phyloP scores from a whole-genome alignment of 495 filamentous ascomycete species.

The Symbiotaphrina buchneri region DNA sequence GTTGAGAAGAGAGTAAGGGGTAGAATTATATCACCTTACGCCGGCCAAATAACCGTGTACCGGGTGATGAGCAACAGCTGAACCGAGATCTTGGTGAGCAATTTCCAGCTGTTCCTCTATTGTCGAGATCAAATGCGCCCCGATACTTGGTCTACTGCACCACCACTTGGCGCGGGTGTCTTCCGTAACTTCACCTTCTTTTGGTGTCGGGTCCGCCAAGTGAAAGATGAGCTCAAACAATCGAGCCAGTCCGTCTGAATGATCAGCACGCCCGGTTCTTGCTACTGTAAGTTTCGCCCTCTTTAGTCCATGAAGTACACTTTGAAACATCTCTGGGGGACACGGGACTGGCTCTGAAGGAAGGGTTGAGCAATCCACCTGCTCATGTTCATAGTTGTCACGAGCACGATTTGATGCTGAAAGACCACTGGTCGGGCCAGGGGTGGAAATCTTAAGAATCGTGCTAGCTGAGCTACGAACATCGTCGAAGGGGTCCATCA shows the following conservation, averaged over 20 bases:
- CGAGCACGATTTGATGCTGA: too few species aligned
- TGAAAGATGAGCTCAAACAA: conserved; percentile 11
- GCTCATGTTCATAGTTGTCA: too few species aligned
- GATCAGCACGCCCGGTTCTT: conserved; percentile 65
- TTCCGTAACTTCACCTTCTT: background rate
- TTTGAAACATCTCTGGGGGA: too few species aligned
- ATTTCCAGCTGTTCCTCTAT: conserved; percentile 33
- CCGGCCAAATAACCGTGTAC: conserved; percentile 50
- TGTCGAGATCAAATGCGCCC: conserved; percentile 19
- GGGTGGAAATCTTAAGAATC: conserved; percentile 27
- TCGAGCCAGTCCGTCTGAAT: conserved; percentile 66
- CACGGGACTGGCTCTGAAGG: too few species aligned
- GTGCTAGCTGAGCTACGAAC: conserved; percentile 42
- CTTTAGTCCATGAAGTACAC: too few species aligned
- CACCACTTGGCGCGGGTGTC: background rate
- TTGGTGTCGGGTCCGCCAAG: background rate
- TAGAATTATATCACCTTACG: conserved; percentile 22
- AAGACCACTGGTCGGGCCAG: conserved; percentile 6
- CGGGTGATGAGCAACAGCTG: conserved; percentile 37
- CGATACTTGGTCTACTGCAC: conserved; percentile 17
- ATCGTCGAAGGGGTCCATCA: conserved; percentile 84
- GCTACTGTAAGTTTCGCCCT: too few species aligned
- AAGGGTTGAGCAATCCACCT: too few species aligned
- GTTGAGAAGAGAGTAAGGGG: background rate
- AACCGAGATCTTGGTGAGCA: conserved; percentile 30